phyloP scores from a whole-genome alignment of 176 grass and related monocot genomes.

The Carex myosuroides region DNA sequence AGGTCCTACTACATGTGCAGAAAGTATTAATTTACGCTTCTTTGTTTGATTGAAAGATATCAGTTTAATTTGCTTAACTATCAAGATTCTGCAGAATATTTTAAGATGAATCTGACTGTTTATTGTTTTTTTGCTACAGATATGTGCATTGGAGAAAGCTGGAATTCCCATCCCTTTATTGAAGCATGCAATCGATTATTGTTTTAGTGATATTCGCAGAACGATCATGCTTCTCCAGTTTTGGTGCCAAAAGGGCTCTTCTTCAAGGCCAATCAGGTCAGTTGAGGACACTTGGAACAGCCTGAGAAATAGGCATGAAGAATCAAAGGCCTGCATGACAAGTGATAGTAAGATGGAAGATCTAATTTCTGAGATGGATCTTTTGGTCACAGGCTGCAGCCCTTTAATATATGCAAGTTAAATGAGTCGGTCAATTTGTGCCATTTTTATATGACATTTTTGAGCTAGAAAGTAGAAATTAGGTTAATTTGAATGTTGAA shows the following conservation, averaged over 20 bases:
- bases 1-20: conserved; percentile 62
- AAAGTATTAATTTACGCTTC: conserved; percentile 41
- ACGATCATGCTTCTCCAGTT: conserved; percentile 77
- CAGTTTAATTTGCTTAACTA: neutral
- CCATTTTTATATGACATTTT: neutral
- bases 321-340: conserved; percentile 35
- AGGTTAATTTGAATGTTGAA: neutral
- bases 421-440: neutral
- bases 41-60: neutral
- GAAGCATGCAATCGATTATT: conserved; percentile 47
- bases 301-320: conserved; percentile 37
- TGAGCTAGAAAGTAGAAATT: neutral
- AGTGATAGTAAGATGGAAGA: conserved; percentile 39
- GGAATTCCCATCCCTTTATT: conserved; percentile 40
- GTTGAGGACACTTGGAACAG: conserved; percentile 79
- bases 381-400: conserved; percentile 51
- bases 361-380: conserved; percentile 76
- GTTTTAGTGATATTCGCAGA: conserved; percentile 77
- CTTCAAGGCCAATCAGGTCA: conserved; percentile 27
- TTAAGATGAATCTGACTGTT: conserved; percentile 17
- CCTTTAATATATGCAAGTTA: conserved; percentile 48
- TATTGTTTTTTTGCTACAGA: conserved; percentile 30
- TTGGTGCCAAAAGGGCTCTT: conserved; percentile 67
- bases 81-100: neutral
- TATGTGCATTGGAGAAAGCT: conserved; percentile 65